phyloP scores from a whole-genome alignment of 177 flowering plant species.

The Vitis hybrid region DNA sequence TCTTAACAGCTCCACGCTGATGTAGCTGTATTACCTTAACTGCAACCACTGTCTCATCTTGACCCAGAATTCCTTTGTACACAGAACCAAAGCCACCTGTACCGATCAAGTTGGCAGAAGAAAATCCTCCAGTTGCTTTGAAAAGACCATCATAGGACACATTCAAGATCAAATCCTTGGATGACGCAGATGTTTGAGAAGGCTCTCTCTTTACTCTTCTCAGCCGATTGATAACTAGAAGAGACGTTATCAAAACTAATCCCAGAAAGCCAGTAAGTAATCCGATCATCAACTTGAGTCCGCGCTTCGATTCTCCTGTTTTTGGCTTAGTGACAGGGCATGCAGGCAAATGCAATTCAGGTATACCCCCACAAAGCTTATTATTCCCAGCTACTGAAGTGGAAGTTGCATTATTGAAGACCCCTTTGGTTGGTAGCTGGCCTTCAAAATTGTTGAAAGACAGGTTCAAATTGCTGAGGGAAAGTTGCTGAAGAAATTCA shows the following conservation, averaged over 20 bases:
- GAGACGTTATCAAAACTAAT: neutral
- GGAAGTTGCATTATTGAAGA: conserved; percentile 1
- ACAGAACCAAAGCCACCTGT: neutral
- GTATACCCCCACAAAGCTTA: conserved; percentile 1
- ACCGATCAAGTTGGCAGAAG: neutral
- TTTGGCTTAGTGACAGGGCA: neutral
- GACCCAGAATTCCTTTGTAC: too few species aligned
- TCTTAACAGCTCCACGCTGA: too few species aligned
- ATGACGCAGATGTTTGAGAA: neutral
- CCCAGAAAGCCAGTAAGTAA: neutral
- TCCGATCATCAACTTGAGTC: neutral
- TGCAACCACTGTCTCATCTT: too few species aligned
- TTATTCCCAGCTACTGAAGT: neutral
- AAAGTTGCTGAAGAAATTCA: neutral
- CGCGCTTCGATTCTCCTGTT: neutral
- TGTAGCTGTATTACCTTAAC: too few species aligned
- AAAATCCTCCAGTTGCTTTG: neutral
- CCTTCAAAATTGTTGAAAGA: conserved; percentile 4
- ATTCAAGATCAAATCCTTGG: too few species aligned
- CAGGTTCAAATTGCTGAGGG: neutral
- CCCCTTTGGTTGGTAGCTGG: conserved; percentile 4
- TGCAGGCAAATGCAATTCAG: neutral
- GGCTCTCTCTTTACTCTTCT: neutral
- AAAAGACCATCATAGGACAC: neutral
- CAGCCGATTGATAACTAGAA: neutral